Base-by-base conservation (phyloP, 805 yeast genomes). In the Starmerella floris region DNA sequence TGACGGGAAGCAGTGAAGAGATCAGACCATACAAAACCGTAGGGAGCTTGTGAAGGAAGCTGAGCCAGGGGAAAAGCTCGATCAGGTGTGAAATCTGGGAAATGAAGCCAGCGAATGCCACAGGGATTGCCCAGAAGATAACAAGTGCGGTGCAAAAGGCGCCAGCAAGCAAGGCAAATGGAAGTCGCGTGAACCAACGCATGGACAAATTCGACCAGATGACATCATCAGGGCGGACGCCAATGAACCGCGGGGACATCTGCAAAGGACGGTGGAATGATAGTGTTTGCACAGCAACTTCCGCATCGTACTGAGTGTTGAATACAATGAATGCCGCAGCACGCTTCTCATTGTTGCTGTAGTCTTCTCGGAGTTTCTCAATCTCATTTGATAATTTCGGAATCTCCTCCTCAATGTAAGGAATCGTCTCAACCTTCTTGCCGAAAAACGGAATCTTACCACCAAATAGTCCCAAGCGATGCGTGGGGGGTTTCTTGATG, bases 81-180 rank as follows among this genome's bases (percentile, higher is more conserved):
- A 37, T 39, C 25, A 88, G 73, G 50, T 73, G 76, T 30, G 70
- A 66, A 52, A 88, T 73, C 62, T 88, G 91, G 21, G 97, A 88
- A 50, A 91, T 79, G 53, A 76, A 72, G 73, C 97, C 97, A 40
- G 88, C 95, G 55, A 84, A 85, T n/a, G 96, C 94, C 31, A 88
- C 96, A 9, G 98, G 98, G 54, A 88, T 77, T 34, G 94, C 78
- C 97, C 97, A 88, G 64, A 85, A 84, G 37, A 88, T 73, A 48
- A 88, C 76, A 62, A 79, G 65, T 22, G 81, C 74, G 55, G 81
- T 67, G 39, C 84, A 64, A 43, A 61, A 54, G 3, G 63, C 55
- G 15, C 82, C 67, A 1, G 94, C 88, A 41, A 71, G 64, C 21
- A 72, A 43, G 44, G 67, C 69, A 64, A 76, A 79, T 20, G 71